Evolutionary conservation across 2,329 filamentous ascomycete genomes (phyloP).

Genomic region (Neonectria punicea): DNA sequence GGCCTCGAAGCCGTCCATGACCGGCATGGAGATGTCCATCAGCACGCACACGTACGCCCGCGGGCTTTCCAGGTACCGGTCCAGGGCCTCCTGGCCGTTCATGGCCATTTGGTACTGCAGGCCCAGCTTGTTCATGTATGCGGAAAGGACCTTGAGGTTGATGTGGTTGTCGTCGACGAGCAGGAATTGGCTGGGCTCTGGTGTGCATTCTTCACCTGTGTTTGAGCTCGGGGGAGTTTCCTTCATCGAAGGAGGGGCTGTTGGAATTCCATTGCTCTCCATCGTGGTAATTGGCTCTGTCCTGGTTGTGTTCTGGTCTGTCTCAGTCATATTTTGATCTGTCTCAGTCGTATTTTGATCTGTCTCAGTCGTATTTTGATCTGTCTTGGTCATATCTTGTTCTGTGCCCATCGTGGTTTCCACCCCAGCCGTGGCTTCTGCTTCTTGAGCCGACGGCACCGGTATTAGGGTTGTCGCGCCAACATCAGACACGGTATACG

Average conservation of each 20-base stretch:
- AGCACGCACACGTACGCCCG: constrained; percentile 46
- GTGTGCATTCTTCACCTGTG: not conserved
- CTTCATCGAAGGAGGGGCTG: not conserved
- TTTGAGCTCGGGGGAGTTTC: not conserved
- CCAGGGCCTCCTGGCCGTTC: constrained; percentile 50
- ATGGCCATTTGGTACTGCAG: constrained; percentile 44
- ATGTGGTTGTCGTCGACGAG: constrained; percentile 56
- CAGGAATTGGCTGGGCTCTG: constrained; percentile 39
- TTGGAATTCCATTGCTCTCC: not conserved
- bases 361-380: not conserved
- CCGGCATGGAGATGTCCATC: constrained; percentile 67
- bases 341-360: not conserved
- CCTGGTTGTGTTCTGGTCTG: not conserved
- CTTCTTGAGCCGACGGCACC: not conserved
- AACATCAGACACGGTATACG: not conserved
- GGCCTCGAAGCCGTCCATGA: constrained; percentile 64
- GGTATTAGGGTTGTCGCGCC: too few relatives aligned
- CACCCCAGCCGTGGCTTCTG: not conserved
- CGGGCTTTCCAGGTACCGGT: constrained; percentile 40
- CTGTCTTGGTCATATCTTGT: not conserved
- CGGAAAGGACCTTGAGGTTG: constrained; percentile 49
- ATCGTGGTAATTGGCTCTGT: not conserved
- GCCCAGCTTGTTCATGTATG: constrained; percentile 50
- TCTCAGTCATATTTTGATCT: not conserved
- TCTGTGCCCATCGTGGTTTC: not conserved